Conservation (phyloP, 495 filamentous ascomycete genomes). For the Podospora pseudopauciseta region DNA sequence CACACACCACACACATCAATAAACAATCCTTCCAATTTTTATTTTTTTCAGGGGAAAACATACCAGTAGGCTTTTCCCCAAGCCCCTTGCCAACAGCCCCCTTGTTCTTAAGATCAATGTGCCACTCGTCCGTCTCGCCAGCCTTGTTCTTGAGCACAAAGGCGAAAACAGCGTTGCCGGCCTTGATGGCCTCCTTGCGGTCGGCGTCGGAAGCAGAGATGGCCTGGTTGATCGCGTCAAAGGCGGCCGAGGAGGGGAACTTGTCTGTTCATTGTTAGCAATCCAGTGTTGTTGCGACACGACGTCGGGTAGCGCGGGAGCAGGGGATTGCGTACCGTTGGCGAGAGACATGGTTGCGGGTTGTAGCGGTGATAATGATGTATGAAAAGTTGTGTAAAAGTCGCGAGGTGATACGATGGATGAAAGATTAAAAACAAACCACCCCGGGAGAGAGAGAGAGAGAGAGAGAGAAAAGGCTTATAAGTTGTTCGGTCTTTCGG, state of each 20-base stretch:
- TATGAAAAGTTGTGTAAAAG: background rate
- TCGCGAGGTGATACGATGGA: background rate
- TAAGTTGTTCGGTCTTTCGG: slow-evolving; percentile 13
- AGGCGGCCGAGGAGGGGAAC: slow-evolving; percentile 87
- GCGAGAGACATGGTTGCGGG: slow-evolving; percentile 71
- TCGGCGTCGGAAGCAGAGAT: slow-evolving; percentile 66
- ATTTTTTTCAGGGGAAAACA: slow-evolving; percentile 26
- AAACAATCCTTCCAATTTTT: background rate
- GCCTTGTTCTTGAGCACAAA: slow-evolving; percentile 87
- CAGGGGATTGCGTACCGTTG: slow-evolving; percentile 54
- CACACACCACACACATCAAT: slow-evolving; percentile 8
- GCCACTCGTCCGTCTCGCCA: slow-evolving; percentile 78
- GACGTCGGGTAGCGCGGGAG: background rate
- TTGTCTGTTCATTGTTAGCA: slow-evolving; percentile 52
- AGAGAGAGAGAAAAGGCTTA: background rate
- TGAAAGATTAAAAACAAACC: background rate
- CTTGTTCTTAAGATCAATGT: slow-evolving; percentile 91
- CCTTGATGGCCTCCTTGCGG: slow-evolving; percentile 82
- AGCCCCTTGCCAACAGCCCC: slow-evolving; percentile 76
- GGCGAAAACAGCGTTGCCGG: slow-evolving; percentile 81
- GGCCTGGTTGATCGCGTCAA: slow-evolving; percentile 79
- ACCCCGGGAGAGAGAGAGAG: background rate
- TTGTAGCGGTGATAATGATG: slow-evolving; percentile 4
- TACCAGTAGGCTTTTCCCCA: slow-evolving; percentile 78
- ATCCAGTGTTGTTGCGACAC: background rate